phyloP scores from a whole-genome alignment of 805 yeast species.

The Saccharomycopsis sp. region DNA sequence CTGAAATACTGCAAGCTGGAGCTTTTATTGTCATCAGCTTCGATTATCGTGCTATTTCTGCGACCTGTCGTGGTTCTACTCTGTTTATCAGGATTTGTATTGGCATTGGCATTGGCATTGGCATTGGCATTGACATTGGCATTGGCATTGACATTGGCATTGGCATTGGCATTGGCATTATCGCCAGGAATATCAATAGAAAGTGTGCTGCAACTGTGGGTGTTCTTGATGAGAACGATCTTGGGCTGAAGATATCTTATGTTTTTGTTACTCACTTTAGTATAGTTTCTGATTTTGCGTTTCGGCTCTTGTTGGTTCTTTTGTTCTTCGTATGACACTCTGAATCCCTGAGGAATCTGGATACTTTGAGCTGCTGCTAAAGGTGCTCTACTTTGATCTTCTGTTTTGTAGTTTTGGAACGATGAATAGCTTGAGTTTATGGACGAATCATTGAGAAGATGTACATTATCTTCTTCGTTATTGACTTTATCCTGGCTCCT shows the following conservation, averaged over 20 bases:
- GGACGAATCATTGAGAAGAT: background rate
- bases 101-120: background rate
- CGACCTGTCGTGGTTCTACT: background rate
- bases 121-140: background rate
- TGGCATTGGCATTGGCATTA: background rate
- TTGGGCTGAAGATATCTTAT: background rate
- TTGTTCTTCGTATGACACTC: background rate
- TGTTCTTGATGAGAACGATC: slow-evolving; percentile 1
- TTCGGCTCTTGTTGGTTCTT: background rate
- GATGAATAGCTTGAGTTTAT: background rate
- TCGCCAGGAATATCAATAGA: background rate
- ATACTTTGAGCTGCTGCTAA: background rate
- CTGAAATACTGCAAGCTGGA: background rate
- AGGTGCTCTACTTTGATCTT: background rate
- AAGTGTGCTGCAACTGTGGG: background rate
- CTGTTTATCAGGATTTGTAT: background rate
- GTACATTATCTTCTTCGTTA: background rate
- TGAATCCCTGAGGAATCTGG: background rate
- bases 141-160: background rate
- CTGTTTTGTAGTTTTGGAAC: background rate
- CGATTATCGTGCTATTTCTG: background rate
- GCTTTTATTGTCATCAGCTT: background rate
- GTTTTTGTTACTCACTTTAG: background rate
- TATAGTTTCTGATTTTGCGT: background rate
- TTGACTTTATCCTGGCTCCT: background rate